A percentile compares a stretch with the other conserved stretches of the same genome.
Evolutionary conservation across 2,329 filamentous ascomycete genomes (phyloP).

Genomic region (Bipolaris zeicola): DNA sequence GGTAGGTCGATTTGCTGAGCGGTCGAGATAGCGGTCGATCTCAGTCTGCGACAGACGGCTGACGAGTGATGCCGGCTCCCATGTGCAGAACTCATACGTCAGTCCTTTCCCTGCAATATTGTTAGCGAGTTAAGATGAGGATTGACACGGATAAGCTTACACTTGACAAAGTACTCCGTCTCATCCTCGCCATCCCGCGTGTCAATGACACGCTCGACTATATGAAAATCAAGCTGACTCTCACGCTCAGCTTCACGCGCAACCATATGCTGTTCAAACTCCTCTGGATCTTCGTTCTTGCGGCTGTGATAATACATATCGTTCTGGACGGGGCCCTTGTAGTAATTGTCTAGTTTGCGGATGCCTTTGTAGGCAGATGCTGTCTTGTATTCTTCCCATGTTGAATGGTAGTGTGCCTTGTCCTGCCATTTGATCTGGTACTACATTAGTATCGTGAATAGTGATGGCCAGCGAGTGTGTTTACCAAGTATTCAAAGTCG

Average conservation of each 20-base stretch:
- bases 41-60: conserved; percentile 81
- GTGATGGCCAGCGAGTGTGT: conserved; percentile 34
- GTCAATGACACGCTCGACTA: conserved; percentile 91
- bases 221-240: conserved; percentile 84
- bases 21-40: conserved; percentile 89
- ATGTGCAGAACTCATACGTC: conserved; percentile 92
- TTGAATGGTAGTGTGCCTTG: conserved; percentile 92
- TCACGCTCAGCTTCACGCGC: conserved; percentile 91
- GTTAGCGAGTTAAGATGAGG: conserved; percentile 31
- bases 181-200: conserved; percentile 78
- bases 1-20: conserved; percentile 76
- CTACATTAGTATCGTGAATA: conserved; percentile 17
- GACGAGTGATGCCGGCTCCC: conserved; percentile 80
- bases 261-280: conserved; percentile 92
- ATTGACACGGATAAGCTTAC: conserved; percentile 51
- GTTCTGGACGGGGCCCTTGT: conserved; percentile 77
- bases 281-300: conserved; percentile 72
- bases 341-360: conserved; percentile 94
- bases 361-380: conserved; percentile 80
- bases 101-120: conserved; percentile 70
- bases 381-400: conserved; percentile 83
- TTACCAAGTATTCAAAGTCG: conserved; percentile 79
- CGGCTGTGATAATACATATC: conserved; percentile 70
- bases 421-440: conserved; percentile 92
- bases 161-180: conserved; percentile 92